Evolutionary conservation across 2,329 filamentous ascomycete genomes (phyloP).

Genomic region (Talaromyces sp.): DNA sequence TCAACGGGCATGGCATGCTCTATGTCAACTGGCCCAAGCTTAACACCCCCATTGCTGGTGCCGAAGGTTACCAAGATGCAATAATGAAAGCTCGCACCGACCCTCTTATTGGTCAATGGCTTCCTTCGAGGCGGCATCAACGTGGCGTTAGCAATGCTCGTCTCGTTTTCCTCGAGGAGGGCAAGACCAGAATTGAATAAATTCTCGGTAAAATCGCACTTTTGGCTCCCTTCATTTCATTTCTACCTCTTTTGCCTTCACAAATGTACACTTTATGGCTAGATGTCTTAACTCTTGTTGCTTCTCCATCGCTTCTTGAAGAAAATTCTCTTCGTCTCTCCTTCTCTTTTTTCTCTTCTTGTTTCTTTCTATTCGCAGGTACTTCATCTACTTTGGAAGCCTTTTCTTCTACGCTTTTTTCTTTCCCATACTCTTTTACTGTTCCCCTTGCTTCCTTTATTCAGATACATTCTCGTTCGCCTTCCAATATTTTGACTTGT

Average conservation of each 20-base stretch:
- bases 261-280: conserved; percentile 21
- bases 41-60: conserved; percentile 82
- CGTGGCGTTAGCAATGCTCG: conserved; percentile 80
- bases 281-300: conserved; percentile 21
- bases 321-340: conserved; percentile 13
- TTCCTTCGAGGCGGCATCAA: conserved; percentile 67
- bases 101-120: conserved; percentile 74
- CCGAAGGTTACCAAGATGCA: conserved; percentile 86
- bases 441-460: neutral
- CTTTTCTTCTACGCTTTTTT: neutral
- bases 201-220: neutral
- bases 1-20: conserved; percentile 82
- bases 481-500: conserved; percentile 2
- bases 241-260: conserved; percentile 4
- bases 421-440: neutral
- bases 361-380: neutral
- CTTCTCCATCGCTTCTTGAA: neutral
- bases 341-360: conserved; percentile 3
- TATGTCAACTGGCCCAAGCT: conserved; percentile 99
- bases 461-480: conserved; percentile 1
- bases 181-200: conserved; percentile 93
- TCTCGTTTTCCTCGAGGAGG: conserved; percentile 86
- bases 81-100: conserved; percentile 81
- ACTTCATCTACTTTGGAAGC: neutral
- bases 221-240: neutral